A percentile compares a stretch with the other conserved stretches of the same genome.
Conservation (phyloP, 2,329 filamentous ascomycete genomes). For the Aspergillus flavus region DNA sequence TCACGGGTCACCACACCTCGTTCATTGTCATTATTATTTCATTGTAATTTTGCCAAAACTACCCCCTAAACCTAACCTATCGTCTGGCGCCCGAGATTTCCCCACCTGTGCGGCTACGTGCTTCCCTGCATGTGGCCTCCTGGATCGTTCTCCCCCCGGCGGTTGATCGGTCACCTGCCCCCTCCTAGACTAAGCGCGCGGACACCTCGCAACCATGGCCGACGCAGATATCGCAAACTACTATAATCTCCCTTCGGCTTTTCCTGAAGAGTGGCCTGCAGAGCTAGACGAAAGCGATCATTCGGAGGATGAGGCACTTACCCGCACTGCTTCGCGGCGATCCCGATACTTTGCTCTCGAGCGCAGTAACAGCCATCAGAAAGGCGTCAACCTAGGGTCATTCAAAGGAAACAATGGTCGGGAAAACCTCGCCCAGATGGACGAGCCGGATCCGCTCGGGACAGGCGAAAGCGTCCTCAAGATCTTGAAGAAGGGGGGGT, state of each 20-base stretch:
- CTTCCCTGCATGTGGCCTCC: constrained; percentile 17
- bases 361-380: constrained; percentile 69
- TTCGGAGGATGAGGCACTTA: constrained; percentile 58
- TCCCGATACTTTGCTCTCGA: constrained; percentile 86
- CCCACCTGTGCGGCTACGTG: constrained; percentile 15
- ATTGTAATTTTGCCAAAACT: neutral
- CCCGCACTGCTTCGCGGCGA: constrained; percentile 49
- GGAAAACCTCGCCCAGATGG: constrained; percentile 80
- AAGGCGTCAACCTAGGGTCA: constrained; percentile 67
- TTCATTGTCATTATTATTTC: neutral
- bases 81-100: constrained; percentile 1
- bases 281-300: constrained; percentile 74
- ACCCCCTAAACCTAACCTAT: neutral
- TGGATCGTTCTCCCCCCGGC: constrained; percentile 11
- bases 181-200: neutral
- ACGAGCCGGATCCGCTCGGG: constrained; percentile 92
- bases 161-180: constrained; percentile 5
- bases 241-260: constrained; percentile 80
- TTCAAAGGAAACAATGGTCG: constrained; percentile 69
- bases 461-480: constrained; percentile 82
- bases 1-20: neutral
- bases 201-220: constrained; percentile 50
- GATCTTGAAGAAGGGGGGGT: constrained; percentile 72
- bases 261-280: constrained; percentile 81
- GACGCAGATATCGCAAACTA: constrained; percentile 85